Evolutionary conservation across 2,329 filamentous ascomycete species (phyloP).

Genomic region (Alternaria sp.): DNA sequence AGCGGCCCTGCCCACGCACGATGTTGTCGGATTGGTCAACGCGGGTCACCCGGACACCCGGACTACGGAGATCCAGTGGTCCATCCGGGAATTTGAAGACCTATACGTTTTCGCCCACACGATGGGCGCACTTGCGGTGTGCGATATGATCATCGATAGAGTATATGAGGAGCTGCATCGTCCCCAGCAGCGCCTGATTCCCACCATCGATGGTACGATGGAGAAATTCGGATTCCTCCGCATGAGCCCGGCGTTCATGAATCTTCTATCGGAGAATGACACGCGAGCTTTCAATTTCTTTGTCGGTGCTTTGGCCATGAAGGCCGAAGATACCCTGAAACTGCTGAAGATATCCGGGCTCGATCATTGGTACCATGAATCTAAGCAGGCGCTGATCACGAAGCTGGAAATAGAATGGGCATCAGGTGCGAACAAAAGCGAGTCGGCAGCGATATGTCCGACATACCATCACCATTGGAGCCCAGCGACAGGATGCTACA

Average conservation of each 20-base stretch:
- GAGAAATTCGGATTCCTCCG: not conserved
- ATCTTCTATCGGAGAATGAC: not conserved
- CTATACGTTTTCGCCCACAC: conserved; percentile 1
- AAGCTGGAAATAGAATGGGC: not conserved
- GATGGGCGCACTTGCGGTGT: not conserved
- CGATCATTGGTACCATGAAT: not conserved
- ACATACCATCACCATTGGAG: not conserved
- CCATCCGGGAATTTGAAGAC: not conserved
- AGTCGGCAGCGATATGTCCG: not conserved
- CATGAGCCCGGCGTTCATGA: conserved; percentile 2
- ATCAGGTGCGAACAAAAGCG: not conserved
- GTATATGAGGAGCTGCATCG: conserved; percentile 1
- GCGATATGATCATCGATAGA: conserved; percentile 8
- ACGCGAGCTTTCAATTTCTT: not conserved
- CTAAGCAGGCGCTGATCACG: not conserved
- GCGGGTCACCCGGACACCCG: not conserved
- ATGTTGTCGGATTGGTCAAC: not conserved
- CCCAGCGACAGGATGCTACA: not conserved
- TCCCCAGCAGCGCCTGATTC: not conserved
- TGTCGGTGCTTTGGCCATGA: not conserved
- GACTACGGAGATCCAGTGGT: conserved; percentile 1
- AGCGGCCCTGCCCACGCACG: not conserved
- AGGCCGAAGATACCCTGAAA: not conserved
- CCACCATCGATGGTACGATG: not conserved
- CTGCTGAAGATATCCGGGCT: not conserved